Evolutionary conservation across 1,284 basidiomycete genomes (phyloP).

Genomic region (Ceratobasidium sp.): DNA sequence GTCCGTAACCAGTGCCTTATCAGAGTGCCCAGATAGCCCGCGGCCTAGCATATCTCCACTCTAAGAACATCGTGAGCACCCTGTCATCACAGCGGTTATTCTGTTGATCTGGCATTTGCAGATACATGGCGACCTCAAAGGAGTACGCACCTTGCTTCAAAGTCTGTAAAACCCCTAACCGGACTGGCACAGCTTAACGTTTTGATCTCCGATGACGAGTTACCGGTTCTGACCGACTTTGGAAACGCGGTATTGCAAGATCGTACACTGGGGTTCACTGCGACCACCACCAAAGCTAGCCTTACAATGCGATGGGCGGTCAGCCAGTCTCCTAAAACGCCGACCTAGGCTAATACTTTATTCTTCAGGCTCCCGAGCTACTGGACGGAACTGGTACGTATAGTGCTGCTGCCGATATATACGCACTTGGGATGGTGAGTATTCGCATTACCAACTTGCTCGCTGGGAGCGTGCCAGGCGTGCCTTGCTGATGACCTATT

Average conservation of each 20-base stretch:
- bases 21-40: neutral
- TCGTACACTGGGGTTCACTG: neutral
- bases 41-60: neutral
- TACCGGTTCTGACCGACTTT: neutral
- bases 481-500: no score
- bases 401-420: neutral
- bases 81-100: neutral
- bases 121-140: constrained; percentile 8
- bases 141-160: neutral
- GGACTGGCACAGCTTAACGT: neutral
- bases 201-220: neutral
- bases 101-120: neutral
- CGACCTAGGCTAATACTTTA: neutral
- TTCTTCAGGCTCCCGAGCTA: constrained; percentile 5
- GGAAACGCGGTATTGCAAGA: neutral
- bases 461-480: no score
- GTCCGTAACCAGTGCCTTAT: no score
- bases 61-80: neutral
- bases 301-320: neutral
- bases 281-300: neutral
- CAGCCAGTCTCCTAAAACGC: neutral
- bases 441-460: no score
- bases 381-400: neutral
- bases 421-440: constrained; percentile 5
- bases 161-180: neutral